These are phyloP conservation scores for Spathaspora arborariae DNA, from an alignment of 805 yeast species.

Conservation along the genomic window DNA sequence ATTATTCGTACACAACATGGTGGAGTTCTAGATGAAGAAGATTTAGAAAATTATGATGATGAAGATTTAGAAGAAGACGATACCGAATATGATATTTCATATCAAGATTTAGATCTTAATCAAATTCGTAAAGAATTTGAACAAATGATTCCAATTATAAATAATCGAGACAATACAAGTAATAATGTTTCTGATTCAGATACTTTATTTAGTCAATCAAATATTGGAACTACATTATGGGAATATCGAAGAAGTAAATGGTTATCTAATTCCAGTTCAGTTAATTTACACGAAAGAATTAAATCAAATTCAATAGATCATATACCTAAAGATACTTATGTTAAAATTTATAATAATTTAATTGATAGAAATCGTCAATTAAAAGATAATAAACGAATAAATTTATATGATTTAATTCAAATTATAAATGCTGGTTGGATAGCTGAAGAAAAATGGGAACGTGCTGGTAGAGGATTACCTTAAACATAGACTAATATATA, in stretches of 20 bases:
- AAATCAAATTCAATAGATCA: constrained; percentile 19
- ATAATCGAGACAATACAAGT: not conserved
- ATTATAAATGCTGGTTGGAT: constrained; percentile 85
- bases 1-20: constrained; percentile 6
- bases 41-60: constrained; percentile 9
- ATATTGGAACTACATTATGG: constrained; percentile 65
- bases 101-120: constrained; percentile 23
- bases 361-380: constrained; percentile 68
- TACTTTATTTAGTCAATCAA: constrained; percentile 7
- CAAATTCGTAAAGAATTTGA: constrained; percentile 30
- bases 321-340: constrained; percentile 49
- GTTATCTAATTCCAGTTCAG: constrained; percentile 33
- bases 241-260: constrained; percentile 63
- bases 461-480: constrained; percentile 40
- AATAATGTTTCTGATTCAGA: constrained; percentile 1
- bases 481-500: not conserved
- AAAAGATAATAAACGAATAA: constrained; percentile 57
- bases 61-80: constrained; percentile 9
- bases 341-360: constrained; percentile 62
- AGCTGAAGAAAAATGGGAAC: constrained; percentile 70
- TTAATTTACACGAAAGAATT: constrained; percentile 10
- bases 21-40: not conserved
- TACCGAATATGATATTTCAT: constrained; percentile 9
- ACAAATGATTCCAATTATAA: too few species aligned
- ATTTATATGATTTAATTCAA: constrained; percentile 65